These are phyloP conservation scores for Ettlia oleoabundans DNA, from an alignment of 139 green algal species.

Conservation along the genomic window DNA sequence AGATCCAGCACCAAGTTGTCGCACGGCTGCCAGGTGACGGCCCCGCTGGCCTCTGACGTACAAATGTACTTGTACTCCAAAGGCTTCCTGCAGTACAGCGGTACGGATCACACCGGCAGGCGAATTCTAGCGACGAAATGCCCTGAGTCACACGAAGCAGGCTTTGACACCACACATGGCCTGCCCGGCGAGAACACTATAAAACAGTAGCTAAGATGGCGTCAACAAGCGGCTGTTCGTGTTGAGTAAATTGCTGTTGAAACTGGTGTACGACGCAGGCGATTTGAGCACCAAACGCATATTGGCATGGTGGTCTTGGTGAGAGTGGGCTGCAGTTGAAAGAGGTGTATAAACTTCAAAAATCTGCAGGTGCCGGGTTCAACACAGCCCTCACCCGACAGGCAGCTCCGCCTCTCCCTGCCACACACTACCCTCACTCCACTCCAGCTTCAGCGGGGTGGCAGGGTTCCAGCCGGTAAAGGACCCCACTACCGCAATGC, in stretches of 20 bases:
- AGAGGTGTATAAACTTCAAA: not conserved
- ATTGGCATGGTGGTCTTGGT: too few relatives aligned
- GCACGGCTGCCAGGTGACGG: constrained; percentile 53
- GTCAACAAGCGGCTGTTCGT: too few relatives aligned
- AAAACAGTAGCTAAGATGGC: too few relatives aligned
- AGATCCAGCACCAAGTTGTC: constrained; percentile 45
- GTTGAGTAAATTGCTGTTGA: too few relatives aligned
- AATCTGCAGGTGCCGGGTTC: not conserved
- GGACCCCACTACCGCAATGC: constrained; percentile 46
- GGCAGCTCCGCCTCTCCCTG: constrained; percentile 46
- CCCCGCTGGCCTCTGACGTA: not conserved
- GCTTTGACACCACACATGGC: too few relatives aligned
- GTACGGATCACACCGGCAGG: not conserved
- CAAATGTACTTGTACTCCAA: constrained; percentile 63
- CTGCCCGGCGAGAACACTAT: too few relatives aligned
- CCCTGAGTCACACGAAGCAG: too few relatives aligned
- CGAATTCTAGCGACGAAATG: not conserved
- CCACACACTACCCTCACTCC: constrained; percentile 64
- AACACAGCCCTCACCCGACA: constrained; percentile 28
- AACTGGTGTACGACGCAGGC: too few relatives aligned
- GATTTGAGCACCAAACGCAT: too few relatives aligned
- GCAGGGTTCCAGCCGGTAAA: constrained; percentile 47
- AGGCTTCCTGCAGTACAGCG: not conserved
- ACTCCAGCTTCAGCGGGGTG: constrained; percentile 41
- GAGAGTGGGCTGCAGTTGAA: too few relatives aligned